These are phyloP conservation scores for Colletotrichum australisinense DNA, from an alignment of 2,329 filamentous ascomycete genomes.

Conservation along the genomic window DNA sequence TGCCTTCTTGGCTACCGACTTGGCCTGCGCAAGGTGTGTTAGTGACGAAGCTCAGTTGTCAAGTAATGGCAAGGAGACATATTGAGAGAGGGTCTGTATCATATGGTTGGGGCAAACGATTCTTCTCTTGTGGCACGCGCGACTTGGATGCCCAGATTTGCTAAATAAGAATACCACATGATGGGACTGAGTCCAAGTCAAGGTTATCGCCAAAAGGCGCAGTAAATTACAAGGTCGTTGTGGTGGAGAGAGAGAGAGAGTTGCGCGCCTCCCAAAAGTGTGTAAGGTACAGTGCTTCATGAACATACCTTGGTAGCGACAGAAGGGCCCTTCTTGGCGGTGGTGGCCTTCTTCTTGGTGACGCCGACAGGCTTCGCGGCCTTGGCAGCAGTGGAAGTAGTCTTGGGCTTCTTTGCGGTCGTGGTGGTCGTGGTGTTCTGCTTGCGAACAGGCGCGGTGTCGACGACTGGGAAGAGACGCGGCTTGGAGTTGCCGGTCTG, in stretches of 20 bases:
- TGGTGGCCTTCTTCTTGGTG: slow-evolving; percentile 35
- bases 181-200: background rate
- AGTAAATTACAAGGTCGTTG: background rate
- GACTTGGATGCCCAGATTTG: background rate
- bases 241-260: too few relatives aligned
- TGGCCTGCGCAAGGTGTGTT: slow-evolving; percentile 12
- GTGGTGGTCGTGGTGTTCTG: slow-evolving; percentile 42
- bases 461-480: slow-evolving; percentile 61
- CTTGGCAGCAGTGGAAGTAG: slow-evolving; percentile 12
- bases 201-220: background rate
- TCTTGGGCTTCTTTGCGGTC: slow-evolving; percentile 25
- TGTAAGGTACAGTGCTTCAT: background rate
- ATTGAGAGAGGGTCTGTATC: background rate
- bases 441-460: slow-evolving; percentile 59
- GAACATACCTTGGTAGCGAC: slow-evolving; percentile 31
- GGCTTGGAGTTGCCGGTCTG: slow-evolving; percentile 64
- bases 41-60: background rate
- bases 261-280: background rate
- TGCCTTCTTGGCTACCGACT: slow-evolving; percentile 32
- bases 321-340: slow-evolving; percentile 34
- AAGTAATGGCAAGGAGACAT: too few relatives aligned
- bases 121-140: background rate
- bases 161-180: background rate
- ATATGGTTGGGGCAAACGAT: too few relatives aligned
- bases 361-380: slow-evolving; percentile 34